Evolutionary conservation across 2,329 filamentous ascomycete species (phyloP).

Genomic region (Dactylellina drechsleri): DNA sequence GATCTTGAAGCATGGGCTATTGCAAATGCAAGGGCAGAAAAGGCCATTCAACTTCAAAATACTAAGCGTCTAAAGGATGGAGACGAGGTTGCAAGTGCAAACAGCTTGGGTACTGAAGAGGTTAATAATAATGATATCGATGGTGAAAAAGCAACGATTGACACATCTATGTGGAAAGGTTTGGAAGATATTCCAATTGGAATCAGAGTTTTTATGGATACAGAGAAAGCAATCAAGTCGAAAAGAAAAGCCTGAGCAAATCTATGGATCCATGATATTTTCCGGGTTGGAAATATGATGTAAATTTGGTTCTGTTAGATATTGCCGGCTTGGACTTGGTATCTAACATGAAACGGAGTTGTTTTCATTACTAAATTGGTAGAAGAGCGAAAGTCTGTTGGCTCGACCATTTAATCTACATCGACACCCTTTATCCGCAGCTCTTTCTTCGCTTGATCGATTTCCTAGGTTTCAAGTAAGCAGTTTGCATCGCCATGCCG

Average conservation of each 20-base stretch:
- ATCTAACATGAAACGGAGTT: no score
- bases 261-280: no score
- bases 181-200: slow-evolving; percentile 80
- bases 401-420: slow-evolving; percentile 69
- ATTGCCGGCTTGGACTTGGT: neutral
- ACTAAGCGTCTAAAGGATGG: neutral
- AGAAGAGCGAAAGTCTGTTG: no score
- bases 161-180: slow-evolving; percentile 55
- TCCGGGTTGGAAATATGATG: neutral
- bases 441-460: slow-evolving; percentile 78
- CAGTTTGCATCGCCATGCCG: neutral
- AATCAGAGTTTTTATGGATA: slow-evolving; percentile 96
- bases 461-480: slow-evolving; percentile 67
- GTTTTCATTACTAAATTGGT: no score
- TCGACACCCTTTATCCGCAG: slow-evolving; percentile 78
- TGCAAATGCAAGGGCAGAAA: slow-evolving; percentile 72
- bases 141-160: slow-evolving; percentile 54
- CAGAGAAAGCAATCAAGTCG: slow-evolving; percentile 87
- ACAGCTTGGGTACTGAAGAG: slow-evolving; percentile 5
- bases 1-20: slow-evolving; percentile 89
- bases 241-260: slow-evolving; percentile 61
- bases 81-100: neutral
- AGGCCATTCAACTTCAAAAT: slow-evolving; percentile 64
- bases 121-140: slow-evolving; percentile 60
- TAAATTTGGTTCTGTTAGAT: neutral